phyloP scores from a whole-genome alignment of 108 stramenopile species.

The Parietichytrium sp. region DNA sequence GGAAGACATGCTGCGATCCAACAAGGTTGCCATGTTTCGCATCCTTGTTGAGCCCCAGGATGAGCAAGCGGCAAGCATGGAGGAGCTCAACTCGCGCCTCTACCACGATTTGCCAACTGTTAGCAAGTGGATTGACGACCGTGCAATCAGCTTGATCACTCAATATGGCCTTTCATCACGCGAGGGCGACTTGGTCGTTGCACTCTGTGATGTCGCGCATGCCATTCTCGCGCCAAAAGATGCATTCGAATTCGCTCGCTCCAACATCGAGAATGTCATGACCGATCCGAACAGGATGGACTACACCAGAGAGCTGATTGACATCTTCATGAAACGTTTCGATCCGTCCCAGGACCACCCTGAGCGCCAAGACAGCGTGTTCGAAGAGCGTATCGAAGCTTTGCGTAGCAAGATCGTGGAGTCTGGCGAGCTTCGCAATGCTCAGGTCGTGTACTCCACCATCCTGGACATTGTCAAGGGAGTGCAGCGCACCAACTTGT shows the following conservation, averaged over 20 bases:
- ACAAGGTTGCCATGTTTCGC: conserved; percentile 74
- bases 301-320: conserved; percentile 40
- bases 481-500: conserved; percentile 86
- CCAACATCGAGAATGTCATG: conserved; percentile 30
- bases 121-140: conserved; percentile 82
- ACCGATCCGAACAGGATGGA: background rate
- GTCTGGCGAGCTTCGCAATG: conserved; percentile 31
- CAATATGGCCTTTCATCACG: background rate
- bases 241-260: conserved; percentile 28
- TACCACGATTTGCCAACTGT: conserved; percentile 73
- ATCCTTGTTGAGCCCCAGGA: conserved; percentile 67
- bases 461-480: conserved; percentile 71
- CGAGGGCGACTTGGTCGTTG: conserved; percentile 71
- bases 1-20: background rate
- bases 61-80: background rate
- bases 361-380: conserved; percentile 64
- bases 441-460: conserved; percentile 11
- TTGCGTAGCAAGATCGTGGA: conserved; percentile 75
- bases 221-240: conserved; percentile 43
- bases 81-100: background rate
- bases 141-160: conserved; percentile 55
- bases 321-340: conserved; percentile 40
- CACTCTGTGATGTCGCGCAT: background rate
- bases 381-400: conserved; percentile 71
- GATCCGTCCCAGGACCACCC: conserved; percentile 61